Base-by-base conservation (phyloP, 345 rosid species). In the Salix brachista region DNA sequence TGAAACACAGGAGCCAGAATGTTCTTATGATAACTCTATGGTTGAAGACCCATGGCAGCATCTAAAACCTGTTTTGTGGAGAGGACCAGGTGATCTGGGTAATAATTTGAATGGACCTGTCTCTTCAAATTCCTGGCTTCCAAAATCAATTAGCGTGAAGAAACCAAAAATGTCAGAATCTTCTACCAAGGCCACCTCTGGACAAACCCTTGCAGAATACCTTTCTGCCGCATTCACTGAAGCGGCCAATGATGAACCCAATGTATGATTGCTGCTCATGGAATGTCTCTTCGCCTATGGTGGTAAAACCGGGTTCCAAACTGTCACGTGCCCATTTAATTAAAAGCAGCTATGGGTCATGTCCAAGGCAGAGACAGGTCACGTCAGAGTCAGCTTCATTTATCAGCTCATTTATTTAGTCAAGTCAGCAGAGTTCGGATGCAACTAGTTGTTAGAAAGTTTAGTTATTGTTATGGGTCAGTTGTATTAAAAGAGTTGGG, bases 191-290 rank as follows among this genome's bases (percentile, higher is more conserved):
- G 81, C 87, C 61, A 83, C 60, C 77, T 82, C 87, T 66, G 82
- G 83, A 80, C 87, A 78, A 69, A 89, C 90, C 85, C 97, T 95
- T 68, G 95, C 99, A 56, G 94, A 91, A 68, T 95, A 87, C 81
- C 97, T 94, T 67, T 92, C 97, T 78, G 88, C 94, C 72, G 86
- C 95, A 56, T 84, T 92, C 71, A 84, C 90, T 69, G 94, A 92
- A 79, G 89, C 89, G 32, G 68, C 78, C 26, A 79, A 81, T 12
- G 83, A 84, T 73, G 67, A 39, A n/a, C 11, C 75, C 50, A 37
- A 36, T 48, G 52, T 2, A 32, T 77, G 52, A 64, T 34, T 60
- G 74, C 65, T 50, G 34, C n/a, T 30, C 65, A 36, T 16, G 65
- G 50, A 17, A 18, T 37, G 62, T 54, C 25, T 2, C 52, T 16